Evolutionary conservation across 805 yeast genomes (phyloP), one percentile per base, ranked within the genome.

Genomic region (Phaffomyces opuntiae): DNA sequence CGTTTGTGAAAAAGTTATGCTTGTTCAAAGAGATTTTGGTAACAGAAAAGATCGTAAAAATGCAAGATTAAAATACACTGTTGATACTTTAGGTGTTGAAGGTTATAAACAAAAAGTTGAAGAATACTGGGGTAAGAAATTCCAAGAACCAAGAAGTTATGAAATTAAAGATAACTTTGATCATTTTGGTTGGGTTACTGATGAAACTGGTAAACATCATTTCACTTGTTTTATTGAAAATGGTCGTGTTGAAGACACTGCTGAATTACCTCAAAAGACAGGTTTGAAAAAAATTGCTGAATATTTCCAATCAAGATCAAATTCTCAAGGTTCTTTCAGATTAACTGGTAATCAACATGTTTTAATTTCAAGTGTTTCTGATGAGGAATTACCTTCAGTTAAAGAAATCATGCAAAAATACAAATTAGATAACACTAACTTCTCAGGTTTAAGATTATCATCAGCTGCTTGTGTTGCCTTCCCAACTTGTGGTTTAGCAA

Each of bases 401-500:
- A 87, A 88, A 66, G 65, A 65, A 27, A 56, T 88, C 31, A 68
- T 91, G 68, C 75, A 76, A 36, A 67, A 84, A 62, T 86, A 84
- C 68, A 86, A 83, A 65, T 75, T 91, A 52, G 96, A 88, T 63
- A 89, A 88, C 69, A 74, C 89, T 43, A 76, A 81, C 53, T 85
- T 81, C 67, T 81, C 95, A 46, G 95, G 85, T 4, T 73, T 91
- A 60, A 80, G 98, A 65, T 74, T 88, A 48, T 83, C 96, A 9
- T 87, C 96, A 8, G 89, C 96, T 25, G 95, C 98, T 0, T 91
- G 98, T 78, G 98, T 91, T 48, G 97, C 96, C 2, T 82, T 91
- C 78, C 98, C 98, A 55, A 91, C 98, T 1, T 91, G 98, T 79
- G 98, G 98, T 55, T 77, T 91, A 61, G 98, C 98, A 17, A 89